Evolutionary conservation across 768 basidiomycete genomes (phyloP).

Genomic region (Russula lepida): DNA sequence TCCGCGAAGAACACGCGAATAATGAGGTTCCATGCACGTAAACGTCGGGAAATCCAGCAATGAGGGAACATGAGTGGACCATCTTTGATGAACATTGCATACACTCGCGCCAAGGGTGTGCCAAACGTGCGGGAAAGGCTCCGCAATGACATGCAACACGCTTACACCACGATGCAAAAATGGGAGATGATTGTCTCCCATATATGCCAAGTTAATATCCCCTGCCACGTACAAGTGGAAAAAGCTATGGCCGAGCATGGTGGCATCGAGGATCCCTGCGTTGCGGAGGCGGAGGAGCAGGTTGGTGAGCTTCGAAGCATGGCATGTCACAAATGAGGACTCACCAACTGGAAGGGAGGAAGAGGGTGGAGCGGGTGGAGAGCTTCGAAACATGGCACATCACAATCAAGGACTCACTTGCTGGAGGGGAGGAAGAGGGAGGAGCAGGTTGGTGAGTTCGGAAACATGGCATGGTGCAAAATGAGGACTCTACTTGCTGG

Average conservation of each 20-base stretch:
- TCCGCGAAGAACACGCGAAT: constrained; percentile 83
- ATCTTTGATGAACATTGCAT: not conserved
- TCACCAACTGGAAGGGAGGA: too few relatives aligned
- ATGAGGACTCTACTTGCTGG: too few relatives aligned
- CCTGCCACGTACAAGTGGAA: constrained; percentile 45
- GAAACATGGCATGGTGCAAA: too few relatives aligned
- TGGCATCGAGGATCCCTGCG: constrained; percentile 44
- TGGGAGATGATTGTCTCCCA: constrained; percentile 92
- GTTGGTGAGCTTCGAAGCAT: too few relatives aligned
- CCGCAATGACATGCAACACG: constrained; percentile 81
- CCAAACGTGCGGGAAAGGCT: constrained; percentile 88
- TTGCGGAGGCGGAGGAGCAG: constrained; percentile 68
- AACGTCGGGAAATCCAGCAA: constrained; percentile 71
- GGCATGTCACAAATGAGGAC: too few relatives aligned
- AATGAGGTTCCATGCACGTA: constrained; percentile 86
- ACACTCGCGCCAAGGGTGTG: constrained; percentile 61
- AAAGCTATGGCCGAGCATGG: constrained; percentile 45
- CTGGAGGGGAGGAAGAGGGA: too few relatives aligned
- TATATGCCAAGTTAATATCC: constrained; percentile 42
- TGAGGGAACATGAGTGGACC: not conserved
- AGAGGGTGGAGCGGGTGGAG: too few relatives aligned
- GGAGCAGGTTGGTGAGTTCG: too few relatives aligned
- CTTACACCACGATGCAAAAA: constrained; percentile 79
- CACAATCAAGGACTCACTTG: too few relatives aligned
- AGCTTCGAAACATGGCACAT: too few relatives aligned